Conservation (phyloP, 305 asterid genomes). For the Fraxinus dipetala region DNA sequence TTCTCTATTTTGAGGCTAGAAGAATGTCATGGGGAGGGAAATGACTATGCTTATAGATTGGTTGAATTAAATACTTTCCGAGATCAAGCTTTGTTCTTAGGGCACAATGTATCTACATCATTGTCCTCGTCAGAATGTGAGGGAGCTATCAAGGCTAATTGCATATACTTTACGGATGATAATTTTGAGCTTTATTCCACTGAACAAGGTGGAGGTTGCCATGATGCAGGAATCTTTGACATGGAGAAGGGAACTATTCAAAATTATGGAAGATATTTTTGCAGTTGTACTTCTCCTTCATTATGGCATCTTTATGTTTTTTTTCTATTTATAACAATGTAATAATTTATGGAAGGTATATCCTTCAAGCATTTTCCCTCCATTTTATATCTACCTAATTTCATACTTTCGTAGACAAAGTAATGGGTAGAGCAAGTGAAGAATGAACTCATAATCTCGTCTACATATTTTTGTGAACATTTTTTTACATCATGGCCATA, state of each 20-base stretch:
- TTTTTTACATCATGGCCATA: no score
- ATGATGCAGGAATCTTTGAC: background rate
- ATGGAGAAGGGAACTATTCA: background rate
- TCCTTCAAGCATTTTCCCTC: background rate
- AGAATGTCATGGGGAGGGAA: background rate
- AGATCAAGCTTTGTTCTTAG: background rate
- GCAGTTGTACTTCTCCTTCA: background rate
- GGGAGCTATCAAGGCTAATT: background rate
- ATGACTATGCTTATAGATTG: background rate
- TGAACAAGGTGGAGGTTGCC: background rate
- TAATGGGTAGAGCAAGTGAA: no score
- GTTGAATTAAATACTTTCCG: background rate
- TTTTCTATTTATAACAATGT: slow-evolving; percentile 34
- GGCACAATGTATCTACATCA: background rate
- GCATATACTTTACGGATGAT: background rate
- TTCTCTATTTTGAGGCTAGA: background rate
- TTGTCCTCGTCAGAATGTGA: background rate
- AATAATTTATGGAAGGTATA: no score
- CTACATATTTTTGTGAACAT: no score
- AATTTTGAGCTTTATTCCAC: background rate
- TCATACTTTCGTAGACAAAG: no score
- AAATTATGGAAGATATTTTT: background rate
- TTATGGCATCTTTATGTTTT: background rate
- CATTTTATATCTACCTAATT: no score
- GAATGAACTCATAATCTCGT: no score